Conservation (phyloP, 1,284 basidiomycete genomes). For the Cryptococcus sp. region DNA sequence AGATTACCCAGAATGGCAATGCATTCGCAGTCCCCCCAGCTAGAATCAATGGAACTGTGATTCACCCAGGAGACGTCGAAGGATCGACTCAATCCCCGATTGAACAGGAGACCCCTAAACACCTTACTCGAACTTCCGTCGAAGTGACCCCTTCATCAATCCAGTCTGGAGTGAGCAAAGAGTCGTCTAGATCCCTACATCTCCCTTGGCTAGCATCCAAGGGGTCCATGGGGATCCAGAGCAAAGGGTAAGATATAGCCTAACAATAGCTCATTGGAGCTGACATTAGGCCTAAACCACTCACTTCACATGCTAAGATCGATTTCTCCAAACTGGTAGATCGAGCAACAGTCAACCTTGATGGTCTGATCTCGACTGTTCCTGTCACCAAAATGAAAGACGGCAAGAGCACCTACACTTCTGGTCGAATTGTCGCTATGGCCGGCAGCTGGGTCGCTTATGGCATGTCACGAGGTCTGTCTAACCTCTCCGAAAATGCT, state of each 20-base stretch:
- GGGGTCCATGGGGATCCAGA: conserved; percentile 12
- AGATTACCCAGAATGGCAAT: background rate
- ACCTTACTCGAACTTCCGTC: too few species aligned
- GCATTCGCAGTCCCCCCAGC: background rate
- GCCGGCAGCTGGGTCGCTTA: conserved; percentile 37
- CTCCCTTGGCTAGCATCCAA: conserved; percentile 15
- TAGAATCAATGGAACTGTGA: background rate
- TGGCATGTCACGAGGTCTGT: conserved; percentile 28
- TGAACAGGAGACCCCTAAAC: too few species aligned
- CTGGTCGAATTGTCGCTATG: conserved; percentile 29
- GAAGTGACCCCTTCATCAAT: too few species aligned
- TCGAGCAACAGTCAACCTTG: conserved; percentile 14
- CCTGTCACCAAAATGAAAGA: conserved; percentile 33
- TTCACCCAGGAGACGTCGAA: background rate
- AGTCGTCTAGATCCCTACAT: background rate
- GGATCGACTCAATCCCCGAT: background rate
- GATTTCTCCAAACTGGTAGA: conserved; percentile 22
- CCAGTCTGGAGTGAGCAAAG: background rate
- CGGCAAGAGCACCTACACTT: conserved; percentile 16
- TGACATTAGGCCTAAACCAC: conserved; percentile 13
- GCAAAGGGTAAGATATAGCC: conserved; percentile 17
- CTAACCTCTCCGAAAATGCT: background rate
- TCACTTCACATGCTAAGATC: conserved; percentile 20
- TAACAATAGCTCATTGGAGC: background rate
- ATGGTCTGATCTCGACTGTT: conserved; percentile 18